Percentiles rank a stretch among this genome's conserved stretches.
Evolutionary conservation across 2,329 filamentous ascomycete genomes (phyloP).

Genomic region (Cladosporium sp.): DNA sequence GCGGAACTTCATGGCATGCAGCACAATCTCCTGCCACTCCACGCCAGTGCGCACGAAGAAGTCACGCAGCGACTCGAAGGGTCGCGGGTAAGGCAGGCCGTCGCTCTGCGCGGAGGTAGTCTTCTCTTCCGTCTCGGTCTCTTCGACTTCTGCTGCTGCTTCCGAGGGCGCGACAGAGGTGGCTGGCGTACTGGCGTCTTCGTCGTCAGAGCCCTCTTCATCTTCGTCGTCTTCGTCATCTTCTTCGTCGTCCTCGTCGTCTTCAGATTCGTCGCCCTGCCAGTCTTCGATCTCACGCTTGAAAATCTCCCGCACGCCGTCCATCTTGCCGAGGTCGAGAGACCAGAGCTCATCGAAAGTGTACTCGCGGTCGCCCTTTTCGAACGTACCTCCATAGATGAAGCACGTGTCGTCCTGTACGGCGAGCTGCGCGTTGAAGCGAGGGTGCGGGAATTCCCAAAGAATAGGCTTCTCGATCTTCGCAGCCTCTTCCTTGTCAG

Average conservation of each 20-base stretch:
- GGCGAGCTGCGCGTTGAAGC: constrained; percentile 88
- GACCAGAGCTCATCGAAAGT: constrained; percentile 95
- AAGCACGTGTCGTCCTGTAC: constrained; percentile 92
- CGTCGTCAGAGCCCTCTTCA: constrained; percentile 25
- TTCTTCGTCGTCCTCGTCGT: constrained; percentile 52
- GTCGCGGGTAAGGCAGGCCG: constrained; percentile 72
- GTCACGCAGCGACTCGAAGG: constrained; percentile 86
- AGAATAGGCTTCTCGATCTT: constrained; percentile 58
- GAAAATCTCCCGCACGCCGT: constrained; percentile 91
- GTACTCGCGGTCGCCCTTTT: constrained; percentile 91
- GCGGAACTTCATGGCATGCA: constrained; percentile 72
- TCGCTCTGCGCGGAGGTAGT: constrained; percentile 63
- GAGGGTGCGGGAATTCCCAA: constrained; percentile 82
- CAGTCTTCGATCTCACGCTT: constrained; percentile 83
- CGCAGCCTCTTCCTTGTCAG: constrained; percentile 58
- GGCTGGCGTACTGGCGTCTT: constrained; percentile 46
- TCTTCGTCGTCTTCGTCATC: constrained; percentile 59
- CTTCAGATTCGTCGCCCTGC: constrained; percentile 57
- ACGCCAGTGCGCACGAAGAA: constrained; percentile 88
- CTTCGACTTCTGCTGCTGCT: constrained; percentile 25
- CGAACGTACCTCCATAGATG: constrained; percentile 92
- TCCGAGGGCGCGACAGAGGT: constrained; percentile 26
- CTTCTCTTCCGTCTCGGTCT: constrained; percentile 30
- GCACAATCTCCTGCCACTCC: constrained; percentile 86
- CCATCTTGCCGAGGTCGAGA: constrained; percentile 89